These are phyloP conservation scores for Chlorella sp. DNA, from an alignment of 139 green algal genomes.

Conservation along the genomic window DNA sequence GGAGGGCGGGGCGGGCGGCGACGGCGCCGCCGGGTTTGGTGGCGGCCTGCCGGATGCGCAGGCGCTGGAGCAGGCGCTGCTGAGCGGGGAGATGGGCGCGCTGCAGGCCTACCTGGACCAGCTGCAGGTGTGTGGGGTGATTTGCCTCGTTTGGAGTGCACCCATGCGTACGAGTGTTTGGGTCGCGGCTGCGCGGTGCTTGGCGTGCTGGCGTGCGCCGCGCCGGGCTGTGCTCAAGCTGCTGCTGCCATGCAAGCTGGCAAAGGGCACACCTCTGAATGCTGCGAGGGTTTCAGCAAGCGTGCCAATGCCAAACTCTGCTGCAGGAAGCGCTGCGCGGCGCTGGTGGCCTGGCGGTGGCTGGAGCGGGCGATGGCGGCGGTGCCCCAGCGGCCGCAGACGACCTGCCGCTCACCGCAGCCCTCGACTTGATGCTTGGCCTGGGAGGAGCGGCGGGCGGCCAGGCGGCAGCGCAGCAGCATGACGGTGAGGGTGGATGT, in stretches of 20 bases:
- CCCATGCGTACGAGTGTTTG: too few relatives aligned
- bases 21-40: too few relatives aligned
- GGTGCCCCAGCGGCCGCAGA: not conserved
- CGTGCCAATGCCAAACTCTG: too few relatives aligned
- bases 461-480: not conserved
- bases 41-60: not conserved
- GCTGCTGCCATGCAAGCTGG: too few relatives aligned
- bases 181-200: too few relatives aligned
- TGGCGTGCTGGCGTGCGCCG: too few relatives aligned
- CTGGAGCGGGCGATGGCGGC: not conserved
- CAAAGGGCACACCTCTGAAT: too few relatives aligned
- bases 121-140: not conserved
- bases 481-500: not conserved
- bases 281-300: too few relatives aligned
- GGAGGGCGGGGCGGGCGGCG: not conserved
- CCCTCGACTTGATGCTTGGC: not conserved
- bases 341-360: not conserved
- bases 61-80: not conserved
- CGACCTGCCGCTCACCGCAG: not conserved
- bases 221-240: too few relatives aligned
- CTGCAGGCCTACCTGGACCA: slow-evolving; percentile 10
- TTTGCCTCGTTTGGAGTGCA: too few relatives aligned
- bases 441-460: not conserved
- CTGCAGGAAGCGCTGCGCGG: not conserved
- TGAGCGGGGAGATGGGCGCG: not conserved